A percentile compares a stretch with the other conserved stretches of the same genome.
phyloP scores from a whole-genome alignment of 2,329 filamentous ascomycete species.

The Ilyonectria robusta region DNA sequence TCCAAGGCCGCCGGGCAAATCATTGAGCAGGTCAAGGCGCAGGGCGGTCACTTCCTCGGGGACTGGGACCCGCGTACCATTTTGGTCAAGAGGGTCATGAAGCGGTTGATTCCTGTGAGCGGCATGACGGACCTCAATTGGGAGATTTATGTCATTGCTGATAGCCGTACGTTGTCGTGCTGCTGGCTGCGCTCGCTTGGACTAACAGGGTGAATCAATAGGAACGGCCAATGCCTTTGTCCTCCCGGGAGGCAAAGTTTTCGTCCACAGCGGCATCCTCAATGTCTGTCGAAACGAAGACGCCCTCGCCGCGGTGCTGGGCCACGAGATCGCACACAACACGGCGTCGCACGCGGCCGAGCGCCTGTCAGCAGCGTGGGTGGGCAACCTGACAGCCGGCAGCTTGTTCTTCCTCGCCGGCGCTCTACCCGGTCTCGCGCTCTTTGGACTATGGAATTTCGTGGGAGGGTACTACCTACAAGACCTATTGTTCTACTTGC shows the following conservation, averaged over 20 bases:
- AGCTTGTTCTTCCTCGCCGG: slow-evolving; percentile 65
- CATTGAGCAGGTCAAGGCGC: slow-evolving; percentile 66
- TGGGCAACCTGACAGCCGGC: slow-evolving; percentile 66
- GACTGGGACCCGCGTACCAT: slow-evolving; percentile 69
- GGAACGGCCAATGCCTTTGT: slow-evolving; percentile 81
- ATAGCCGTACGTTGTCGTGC: slow-evolving; percentile 58
- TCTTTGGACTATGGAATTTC: slow-evolving; percentile 58
- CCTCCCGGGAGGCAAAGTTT: slow-evolving; percentile 83
- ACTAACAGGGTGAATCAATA: slow-evolving; percentile 39
- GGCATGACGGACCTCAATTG: slow-evolving; percentile 73
- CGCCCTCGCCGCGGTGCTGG: slow-evolving; percentile 80
- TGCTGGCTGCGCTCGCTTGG: not conserved
- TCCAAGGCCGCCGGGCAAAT: slow-evolving; percentile 54
- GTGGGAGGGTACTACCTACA: slow-evolving; percentile 64
- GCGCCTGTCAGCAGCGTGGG: slow-evolving; percentile 67
- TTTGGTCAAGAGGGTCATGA: slow-evolving; percentile 75
- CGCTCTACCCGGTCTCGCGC: slow-evolving; percentile 56
- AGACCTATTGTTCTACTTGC: slow-evolving; percentile 75
- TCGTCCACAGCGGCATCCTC: slow-evolving; percentile 82
- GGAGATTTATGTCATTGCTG: slow-evolving; percentile 84
- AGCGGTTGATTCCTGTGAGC: slow-evolving; percentile 76
- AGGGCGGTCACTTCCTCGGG: slow-evolving; percentile 69
- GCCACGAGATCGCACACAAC: slow-evolving; percentile 86
- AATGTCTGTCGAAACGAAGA: slow-evolving; percentile 76
- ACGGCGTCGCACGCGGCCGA: slow-evolving; percentile 79